phyloP scores from a whole-genome alignment of 306 rosid species.

The Vigna nakashimae region DNA sequence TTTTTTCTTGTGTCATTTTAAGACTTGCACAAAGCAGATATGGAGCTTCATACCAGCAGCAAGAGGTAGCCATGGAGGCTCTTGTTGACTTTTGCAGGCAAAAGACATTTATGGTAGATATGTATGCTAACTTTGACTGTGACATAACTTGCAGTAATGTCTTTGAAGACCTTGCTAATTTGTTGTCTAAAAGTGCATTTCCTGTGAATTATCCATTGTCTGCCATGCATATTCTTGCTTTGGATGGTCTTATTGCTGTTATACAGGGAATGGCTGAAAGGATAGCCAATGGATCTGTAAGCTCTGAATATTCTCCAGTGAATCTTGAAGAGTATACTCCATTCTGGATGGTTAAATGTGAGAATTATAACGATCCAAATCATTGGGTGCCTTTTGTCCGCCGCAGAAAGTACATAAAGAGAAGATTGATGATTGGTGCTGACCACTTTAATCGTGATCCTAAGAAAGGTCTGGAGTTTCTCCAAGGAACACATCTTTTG shows the following conservation, averaged over 20 bases:
- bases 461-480: constrained; percentile 97
- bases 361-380: constrained; percentile 84
- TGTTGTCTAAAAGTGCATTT: constrained; percentile 88
- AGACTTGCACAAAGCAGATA: constrained; percentile 89
- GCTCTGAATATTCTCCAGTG: constrained; percentile 69
- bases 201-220: constrained; percentile 92
- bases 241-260: constrained; percentile 96
- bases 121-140: constrained; percentile 94
- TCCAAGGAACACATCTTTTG: constrained; percentile 97
- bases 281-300: constrained; percentile 73
- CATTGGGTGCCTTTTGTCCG: constrained; percentile 92
- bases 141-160: constrained; percentile 96
- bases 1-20: constrained; percentile 88
- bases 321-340: constrained; percentile 88
- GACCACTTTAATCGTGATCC: constrained; percentile 99
- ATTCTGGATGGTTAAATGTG: constrained; percentile 98
- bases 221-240: constrained; percentile 87
- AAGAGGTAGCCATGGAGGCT: constrained; percentile 95
- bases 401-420: constrained; percentile 88
- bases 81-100: constrained; percentile 95
- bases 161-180: constrained; percentile 91
- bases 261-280: constrained; percentile 99
- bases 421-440: constrained; percentile 98
- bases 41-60: constrained; percentile 93
- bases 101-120: constrained; percentile 86